Percentiles rank a stretch among this genome's conserved stretches.
These are phyloP conservation scores for Dictyostelium citrinum DNA, from an alignment of 78 protist genomes.

Conservation along the genomic window DNA sequence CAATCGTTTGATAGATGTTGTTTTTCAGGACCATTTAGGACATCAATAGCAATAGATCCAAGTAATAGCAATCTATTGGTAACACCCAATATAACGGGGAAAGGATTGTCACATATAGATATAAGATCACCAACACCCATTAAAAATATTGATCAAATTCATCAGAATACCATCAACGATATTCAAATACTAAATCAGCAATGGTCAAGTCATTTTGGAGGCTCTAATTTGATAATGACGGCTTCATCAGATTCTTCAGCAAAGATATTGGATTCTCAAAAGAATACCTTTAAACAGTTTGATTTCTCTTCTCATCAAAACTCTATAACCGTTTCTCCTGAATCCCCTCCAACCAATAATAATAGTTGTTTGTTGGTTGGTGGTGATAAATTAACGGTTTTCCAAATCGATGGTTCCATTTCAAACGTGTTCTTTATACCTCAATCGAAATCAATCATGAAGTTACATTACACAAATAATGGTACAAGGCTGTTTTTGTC, in stretches of 20 bases:
- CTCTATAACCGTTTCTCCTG: slow-evolving; percentile 27
- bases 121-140: not conserved
- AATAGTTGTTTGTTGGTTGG: slow-evolving; percentile 17
- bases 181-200: slow-evolving; percentile 8
- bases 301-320: slow-evolving; percentile 1
- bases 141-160: slow-evolving; percentile 32
- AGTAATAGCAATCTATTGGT: not conserved
- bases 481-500: slow-evolving; percentile 29
- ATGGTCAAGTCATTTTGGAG: slow-evolving; percentile 22
- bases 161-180: slow-evolving; percentile 27
- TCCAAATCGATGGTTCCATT: not conserved
- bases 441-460: not conserved
- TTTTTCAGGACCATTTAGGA: not conserved
- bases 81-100: slow-evolving; percentile 28
- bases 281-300: not conserved
- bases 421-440: not conserved
- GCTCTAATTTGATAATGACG: not conserved
- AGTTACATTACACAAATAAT: not conserved
- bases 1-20: slow-evolving; percentile 61
- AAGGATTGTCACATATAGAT: slow-evolving; percentile 40
- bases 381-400: slow-evolving; percentile 17
- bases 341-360: not conserved
- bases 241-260: slow-evolving; percentile 15
- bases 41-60: slow-evolving; percentile 49
- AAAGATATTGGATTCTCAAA: not conserved